A percentile compares a stretch with the other conserved stretches of the same genome.
Evolutionary conservation across 805 yeast species (phyloP).

Genomic region (Barnettozyma pratensis): DNA sequence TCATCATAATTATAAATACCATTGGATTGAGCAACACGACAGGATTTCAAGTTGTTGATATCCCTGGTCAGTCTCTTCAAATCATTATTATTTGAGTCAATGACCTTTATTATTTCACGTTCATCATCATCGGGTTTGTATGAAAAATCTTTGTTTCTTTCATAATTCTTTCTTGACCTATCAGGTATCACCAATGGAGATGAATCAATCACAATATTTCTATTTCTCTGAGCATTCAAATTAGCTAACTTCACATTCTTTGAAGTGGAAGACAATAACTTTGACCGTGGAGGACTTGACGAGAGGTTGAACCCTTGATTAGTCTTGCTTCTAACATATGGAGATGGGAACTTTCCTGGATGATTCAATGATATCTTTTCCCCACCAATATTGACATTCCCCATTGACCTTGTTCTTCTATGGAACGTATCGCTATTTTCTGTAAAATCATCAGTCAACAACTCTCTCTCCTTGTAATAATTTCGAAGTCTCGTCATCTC

Average conservation of each 20-base stretch:
- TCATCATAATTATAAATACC: conserved; percentile 1
- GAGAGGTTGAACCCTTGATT: not conserved
- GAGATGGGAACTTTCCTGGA: conserved; percentile 27
- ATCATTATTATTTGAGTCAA: conserved; percentile 16
- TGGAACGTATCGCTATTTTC: conserved; percentile 4
- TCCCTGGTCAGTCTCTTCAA: conserved; percentile 22
- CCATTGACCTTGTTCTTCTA: conserved; percentile 6
- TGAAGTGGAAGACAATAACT: conserved; percentile 8
- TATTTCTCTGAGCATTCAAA: conserved; percentile 4
- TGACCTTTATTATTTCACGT: not conserved
- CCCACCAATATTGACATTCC: not conserved
- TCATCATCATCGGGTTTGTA: conserved; percentile 3
- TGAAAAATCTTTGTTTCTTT: too few species aligned
- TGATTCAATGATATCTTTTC: conserved; percentile 6
- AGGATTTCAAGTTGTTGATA: conserved; percentile 15
- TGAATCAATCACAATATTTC: conserved; percentile 7
- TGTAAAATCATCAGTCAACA: conserved; percentile 11
- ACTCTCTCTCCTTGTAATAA: conserved; percentile 17
- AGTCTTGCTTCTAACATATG: conserved; percentile 4
- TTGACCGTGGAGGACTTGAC: conserved; percentile 5
- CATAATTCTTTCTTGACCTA: too few species aligned
- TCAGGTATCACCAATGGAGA: conserved; percentile 9
- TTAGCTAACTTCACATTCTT: conserved; percentile 6
- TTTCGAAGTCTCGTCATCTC: not conserved
- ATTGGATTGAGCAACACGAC: conserved; percentile 1